These are phyloP conservation scores for Cutaneotrichosporon curvatum DNA, from an alignment of 1,284 basidiomycete genomes.

Conservation along the genomic window DNA sequence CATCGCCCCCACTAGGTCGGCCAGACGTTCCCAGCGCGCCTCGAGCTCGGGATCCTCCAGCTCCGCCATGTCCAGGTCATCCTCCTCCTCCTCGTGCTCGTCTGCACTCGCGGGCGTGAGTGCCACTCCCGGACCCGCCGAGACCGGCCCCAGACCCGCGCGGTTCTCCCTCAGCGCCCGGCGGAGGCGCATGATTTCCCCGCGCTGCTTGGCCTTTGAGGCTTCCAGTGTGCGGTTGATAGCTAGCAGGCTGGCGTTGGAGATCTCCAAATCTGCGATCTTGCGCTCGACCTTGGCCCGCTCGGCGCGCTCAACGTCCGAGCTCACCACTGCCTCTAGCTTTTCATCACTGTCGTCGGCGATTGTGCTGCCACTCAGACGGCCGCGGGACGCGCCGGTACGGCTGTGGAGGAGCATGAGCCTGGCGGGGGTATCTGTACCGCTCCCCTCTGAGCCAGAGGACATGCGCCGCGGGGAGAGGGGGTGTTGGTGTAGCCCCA, in stretches of 20 bases:
- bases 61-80: conserved; percentile 19
- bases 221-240: conserved; percentile 43
- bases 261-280: conserved; percentile 45
- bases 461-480: background rate
- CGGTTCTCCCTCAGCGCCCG: conserved; percentile 28
- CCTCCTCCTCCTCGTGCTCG: conserved; percentile 5
- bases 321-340: conserved; percentile 4
- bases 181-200: conserved; percentile 37
- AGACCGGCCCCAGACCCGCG: background rate
- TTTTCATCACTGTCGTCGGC: conserved; percentile 8
- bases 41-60: conserved; percentile 34
- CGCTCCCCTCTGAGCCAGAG: background rate
- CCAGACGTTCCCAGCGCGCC: conserved; percentile 36
- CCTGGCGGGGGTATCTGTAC: background rate
- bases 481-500: background rate
- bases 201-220: conserved; percentile 39
- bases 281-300: conserved; percentile 38
- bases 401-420: background rate
- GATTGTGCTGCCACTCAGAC: conserved; percentile 10
- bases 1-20: conserved; percentile 29
- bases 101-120: conserved; percentile 6
- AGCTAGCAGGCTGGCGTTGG: conserved; percentile 39
- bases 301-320: conserved; percentile 15
- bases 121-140: background rate
- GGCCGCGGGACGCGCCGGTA: background rate